Percentiles rank a stretch among this genome's conserved stretches.
phyloP scores from a whole-genome alignment of 2,329 filamentous ascomycete species.

The Raffaelea ambrosiae region DNA sequence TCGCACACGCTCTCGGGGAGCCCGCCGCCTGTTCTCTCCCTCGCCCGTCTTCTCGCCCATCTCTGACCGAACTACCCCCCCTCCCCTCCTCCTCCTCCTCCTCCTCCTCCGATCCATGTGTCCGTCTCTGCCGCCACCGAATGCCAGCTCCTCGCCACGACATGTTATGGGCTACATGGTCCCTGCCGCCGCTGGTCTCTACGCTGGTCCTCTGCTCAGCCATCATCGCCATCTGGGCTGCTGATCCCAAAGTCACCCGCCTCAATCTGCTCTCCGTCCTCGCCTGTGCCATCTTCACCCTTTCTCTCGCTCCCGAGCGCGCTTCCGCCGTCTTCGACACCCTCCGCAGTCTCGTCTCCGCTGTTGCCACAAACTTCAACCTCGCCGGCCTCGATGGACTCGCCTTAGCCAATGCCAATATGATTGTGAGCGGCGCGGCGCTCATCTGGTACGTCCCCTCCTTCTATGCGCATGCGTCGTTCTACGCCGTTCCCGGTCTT shows the following conservation, averaged over 20 bases:
- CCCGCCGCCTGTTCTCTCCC: neutral
- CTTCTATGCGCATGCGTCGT: neutral
- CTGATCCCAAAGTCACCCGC: slow-evolving; percentile 32
- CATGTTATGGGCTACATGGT: slow-evolving; percentile 43
- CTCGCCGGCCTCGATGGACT: slow-evolving; percentile 26
- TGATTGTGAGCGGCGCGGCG: slow-evolving; percentile 45
- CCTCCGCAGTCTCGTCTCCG: slow-evolving; percentile 22
- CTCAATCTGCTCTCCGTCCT: slow-evolving; percentile 32
- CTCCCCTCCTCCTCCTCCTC: slow-evolving; percentile 2
- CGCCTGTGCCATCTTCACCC: slow-evolving; percentile 31
- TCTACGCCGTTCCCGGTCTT: neutral
- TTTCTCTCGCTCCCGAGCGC: slow-evolving; percentile 31
- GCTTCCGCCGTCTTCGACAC: slow-evolving; percentile 26
- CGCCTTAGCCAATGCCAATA: slow-evolving; percentile 41
- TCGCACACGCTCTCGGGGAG: no score
- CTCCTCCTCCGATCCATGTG: slow-evolving; percentile 8
- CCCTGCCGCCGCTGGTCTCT: slow-evolving; percentile 30
- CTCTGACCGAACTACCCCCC: slow-evolving; percentile 5
- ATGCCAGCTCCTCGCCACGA: slow-evolving; percentile 21
- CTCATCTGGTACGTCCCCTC: slow-evolving; percentile 36
- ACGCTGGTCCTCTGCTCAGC: slow-evolving; percentile 34
- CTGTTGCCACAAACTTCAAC: neutral
- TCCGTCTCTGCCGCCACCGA: slow-evolving; percentile 16
- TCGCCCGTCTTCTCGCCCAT: slow-evolving; percentile 3
- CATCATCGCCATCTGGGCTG: slow-evolving; percentile 34